Conservation (phyloP, 2,329 filamentous ascomycete genomes). For the Cryphonectria parasitica region DNA sequence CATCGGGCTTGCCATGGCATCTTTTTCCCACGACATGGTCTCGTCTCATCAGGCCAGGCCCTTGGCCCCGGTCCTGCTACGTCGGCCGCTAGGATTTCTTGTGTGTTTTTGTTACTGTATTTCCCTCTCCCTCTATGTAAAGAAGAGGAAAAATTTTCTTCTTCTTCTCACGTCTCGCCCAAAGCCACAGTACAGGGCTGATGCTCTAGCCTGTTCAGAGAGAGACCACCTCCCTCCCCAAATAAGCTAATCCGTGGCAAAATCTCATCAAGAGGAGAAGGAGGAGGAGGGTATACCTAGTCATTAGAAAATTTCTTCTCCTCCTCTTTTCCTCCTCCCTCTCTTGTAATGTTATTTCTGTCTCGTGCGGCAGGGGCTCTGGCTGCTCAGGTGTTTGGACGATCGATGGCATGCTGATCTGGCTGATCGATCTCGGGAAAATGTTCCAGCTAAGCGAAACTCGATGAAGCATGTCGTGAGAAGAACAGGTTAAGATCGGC, state of each 20-base stretch:
- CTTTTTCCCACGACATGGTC: neutral
- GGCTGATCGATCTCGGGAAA: conserved; percentile 24
- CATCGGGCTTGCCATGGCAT: neutral
- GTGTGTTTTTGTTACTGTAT: neutral
- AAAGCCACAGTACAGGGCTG: neutral
- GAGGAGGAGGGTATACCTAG: conserved; percentile 5
- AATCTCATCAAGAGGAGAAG: neutral
- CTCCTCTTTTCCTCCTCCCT: neutral
- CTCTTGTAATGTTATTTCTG: conserved; percentile 12
- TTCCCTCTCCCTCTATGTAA: neutral
- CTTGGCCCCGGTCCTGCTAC: neutral
- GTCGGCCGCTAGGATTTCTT: neutral
- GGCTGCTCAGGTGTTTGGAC: neutral
- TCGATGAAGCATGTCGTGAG: conserved; percentile 6
- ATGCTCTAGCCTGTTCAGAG: neutral
- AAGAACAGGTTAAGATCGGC: conserved; percentile 13
- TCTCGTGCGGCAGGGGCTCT: neutral
- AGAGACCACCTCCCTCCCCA: neutral
- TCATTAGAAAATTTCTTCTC: neutral
- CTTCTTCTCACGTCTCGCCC: neutral
- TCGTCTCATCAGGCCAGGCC: conserved; percentile 6
- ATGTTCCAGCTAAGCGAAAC: conserved; percentile 18
- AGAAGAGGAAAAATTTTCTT: neutral
- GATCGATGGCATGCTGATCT: conserved; percentile 12
- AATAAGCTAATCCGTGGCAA: neutral